Base-by-base conservation (phyloP, 2,329 filamentous ascomycete genomes). In the Alternaria novae-zelandiae region DNA sequence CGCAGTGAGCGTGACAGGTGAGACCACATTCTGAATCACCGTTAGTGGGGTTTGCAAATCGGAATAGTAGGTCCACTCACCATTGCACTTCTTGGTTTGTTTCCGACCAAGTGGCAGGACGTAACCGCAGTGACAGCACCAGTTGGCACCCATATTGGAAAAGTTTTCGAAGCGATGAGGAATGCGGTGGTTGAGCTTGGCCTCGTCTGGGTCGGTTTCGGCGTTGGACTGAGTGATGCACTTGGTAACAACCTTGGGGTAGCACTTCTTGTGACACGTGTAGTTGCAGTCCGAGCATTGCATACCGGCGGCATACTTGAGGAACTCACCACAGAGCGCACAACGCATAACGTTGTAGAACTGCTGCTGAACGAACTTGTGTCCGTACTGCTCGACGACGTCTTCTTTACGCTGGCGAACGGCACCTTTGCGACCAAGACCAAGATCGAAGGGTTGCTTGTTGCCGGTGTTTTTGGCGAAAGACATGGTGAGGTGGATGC, bases 321-420 rank as follows among this genome's bases (percentile, higher is more conserved):
- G 90, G 77, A 99, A 98, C 71, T 99, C 96, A 64, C 94, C 96
- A 79, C 96, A 99, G 36, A 98, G 89, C 13, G 96, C 96, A 82
- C 96, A 99, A 66, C 96, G 95, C 96, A 99, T 99, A 78, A 99
- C 97, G 86, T 98, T 99, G 89, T 98, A 99, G 82, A 99, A 99
- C 80, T 97, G 96, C 80, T 97, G 94, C 76, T 96, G 92, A 59
- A 98, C 91, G 78, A 99, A 99, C 83, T 98, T 99, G 89, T 99
- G 96, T 53, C 96, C 96, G 79, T 97, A 97, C 86, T 97, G 97
- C 83, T 99, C 96, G 83, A 97, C 93, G 5, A 99, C 91, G 76
- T 98, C 94, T 81, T 99, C 96, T 84, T 99, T 99, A 77, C 93
- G 93, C 82, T 99, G 95, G 70, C 96, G 93, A 71, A 99, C 94